phyloP scores from a whole-genome alignment of 352 stramenopile genomes.

The Pythium brassicae region DNA sequence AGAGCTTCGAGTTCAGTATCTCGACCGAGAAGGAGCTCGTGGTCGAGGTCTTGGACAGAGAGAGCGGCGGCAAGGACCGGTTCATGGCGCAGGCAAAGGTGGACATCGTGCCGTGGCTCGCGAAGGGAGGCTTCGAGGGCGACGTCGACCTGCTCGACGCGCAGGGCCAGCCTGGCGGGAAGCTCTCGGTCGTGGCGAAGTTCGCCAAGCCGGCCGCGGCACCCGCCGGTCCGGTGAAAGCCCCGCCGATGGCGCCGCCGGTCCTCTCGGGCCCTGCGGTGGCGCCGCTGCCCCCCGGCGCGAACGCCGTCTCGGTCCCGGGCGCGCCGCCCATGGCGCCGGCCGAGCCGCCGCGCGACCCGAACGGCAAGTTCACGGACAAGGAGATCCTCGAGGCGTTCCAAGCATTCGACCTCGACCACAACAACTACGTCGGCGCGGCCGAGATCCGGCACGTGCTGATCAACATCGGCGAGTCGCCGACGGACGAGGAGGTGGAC shows the following conservation, averaged over 20 bases:
- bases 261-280: slow-evolving; percentile 62
- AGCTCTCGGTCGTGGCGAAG: slow-evolving; percentile 83
- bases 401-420: slow-evolving; percentile 91
- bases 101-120: slow-evolving; percentile 91
- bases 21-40: slow-evolving; percentile 93
- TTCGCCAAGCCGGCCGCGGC: slow-evolving; percentile 72
- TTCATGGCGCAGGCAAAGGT: slow-evolving; percentile 92
- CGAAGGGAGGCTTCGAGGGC: slow-evolving; percentile 90
- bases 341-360: slow-evolving; percentile 79
- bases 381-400: slow-evolving; percentile 92
- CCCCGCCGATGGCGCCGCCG: slow-evolving; percentile 47
- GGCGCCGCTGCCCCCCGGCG: slow-evolving; percentile 49
- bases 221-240: slow-evolving; percentile 33
- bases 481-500: slow-evolving; percentile 93
- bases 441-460: slow-evolving; percentile 91
- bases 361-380: slow-evolving; percentile 95
- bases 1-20: slow-evolving; percentile 94
- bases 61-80: slow-evolving; percentile 86
- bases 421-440: slow-evolving; percentile 92
- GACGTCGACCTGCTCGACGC: slow-evolving; percentile 89
- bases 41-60: slow-evolving; percentile 91
- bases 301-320: slow-evolving; percentile 49
- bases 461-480: slow-evolving; percentile 94
- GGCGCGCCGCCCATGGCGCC: slow-evolving; percentile 49
- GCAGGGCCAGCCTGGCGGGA: slow-evolving; percentile 66